Evolutionary conservation across 2,329 filamentous ascomycete species (phyloP).

Genomic region (Drechslerella dactyloides): DNA sequence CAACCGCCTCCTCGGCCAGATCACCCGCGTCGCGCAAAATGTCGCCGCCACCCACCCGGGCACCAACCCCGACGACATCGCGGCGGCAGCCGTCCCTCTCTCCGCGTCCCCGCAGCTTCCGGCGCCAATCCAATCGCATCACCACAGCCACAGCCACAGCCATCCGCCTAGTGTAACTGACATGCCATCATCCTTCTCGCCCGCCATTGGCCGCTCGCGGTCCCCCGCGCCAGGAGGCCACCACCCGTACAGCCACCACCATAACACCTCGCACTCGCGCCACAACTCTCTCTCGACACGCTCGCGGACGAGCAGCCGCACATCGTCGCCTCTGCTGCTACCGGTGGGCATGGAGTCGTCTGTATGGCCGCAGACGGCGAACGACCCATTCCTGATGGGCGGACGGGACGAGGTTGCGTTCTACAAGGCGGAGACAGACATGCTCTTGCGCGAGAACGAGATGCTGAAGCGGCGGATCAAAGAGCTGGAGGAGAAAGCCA

Average conservation of each 20-base stretch:
- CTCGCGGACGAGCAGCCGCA: conserved; percentile 63
- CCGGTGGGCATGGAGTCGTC: conserved; percentile 66
- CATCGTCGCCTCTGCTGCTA: conserved; percentile 66
- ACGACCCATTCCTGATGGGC: conserved; percentile 49
- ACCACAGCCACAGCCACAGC: conserved; percentile 15
- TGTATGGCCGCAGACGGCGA: conserved; percentile 64
- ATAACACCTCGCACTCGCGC: conserved; percentile 57
- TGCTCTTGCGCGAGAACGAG: conserved; percentile 77
- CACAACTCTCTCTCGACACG: conserved; percentile 63
- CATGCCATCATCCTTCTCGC: conserved; percentile 57
- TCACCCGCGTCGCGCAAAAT: conserved; percentile 70
- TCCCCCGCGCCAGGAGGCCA: conserved; percentile 59
- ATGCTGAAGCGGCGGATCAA: conserved; percentile 74
- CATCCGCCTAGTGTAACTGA: conserved; percentile 48
- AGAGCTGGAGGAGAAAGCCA: conserved; percentile 52
- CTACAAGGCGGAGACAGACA: conserved; percentile 82
- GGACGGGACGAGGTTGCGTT: conserved; percentile 76
- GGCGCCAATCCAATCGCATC: conserved; percentile 59
- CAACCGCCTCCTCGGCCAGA: conserved; percentile 78
- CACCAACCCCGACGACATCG: conserved; percentile 59
- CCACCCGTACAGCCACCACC: conserved; percentile 47
- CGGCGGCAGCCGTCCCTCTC: conserved; percentile 58
- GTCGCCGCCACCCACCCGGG: conserved; percentile 70
- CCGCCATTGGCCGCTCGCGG: conserved; percentile 62
- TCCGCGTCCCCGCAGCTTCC: conserved; percentile 59